Evolutionary conservation across 805 yeast species (phyloP).

Genomic region (Monosporozyma aquatica): DNA sequence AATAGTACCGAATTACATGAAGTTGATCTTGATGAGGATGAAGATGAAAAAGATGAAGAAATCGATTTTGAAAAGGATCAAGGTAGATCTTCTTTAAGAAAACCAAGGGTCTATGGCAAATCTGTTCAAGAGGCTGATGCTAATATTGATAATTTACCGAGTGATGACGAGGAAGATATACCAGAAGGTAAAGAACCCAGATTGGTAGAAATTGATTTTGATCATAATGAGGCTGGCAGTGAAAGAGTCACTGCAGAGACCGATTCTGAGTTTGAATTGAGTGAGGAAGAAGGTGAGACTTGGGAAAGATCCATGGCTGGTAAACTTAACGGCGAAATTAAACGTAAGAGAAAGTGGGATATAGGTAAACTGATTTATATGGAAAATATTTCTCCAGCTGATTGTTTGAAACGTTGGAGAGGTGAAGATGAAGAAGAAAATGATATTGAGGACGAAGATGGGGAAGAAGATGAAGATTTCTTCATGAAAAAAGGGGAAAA

Average conservation of each 20-base stretch:
- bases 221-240: conserved; percentile 25
- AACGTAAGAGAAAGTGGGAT: conserved; percentile 55
- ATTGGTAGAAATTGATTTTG: conserved; percentile 42
- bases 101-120: conserved; percentile 49
- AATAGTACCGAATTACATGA: conserved; percentile 43
- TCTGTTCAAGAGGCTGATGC: conserved; percentile 39
- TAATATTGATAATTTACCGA: conserved; percentile 37
- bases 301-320: conserved; percentile 45
- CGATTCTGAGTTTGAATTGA: conserved; percentile 43
- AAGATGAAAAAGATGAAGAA: conserved; percentile 29
- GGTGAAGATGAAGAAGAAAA: conserved; percentile 40
- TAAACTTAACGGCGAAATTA: conserved; percentile 44
- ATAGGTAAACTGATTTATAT: conserved; percentile 72
- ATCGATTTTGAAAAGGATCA: conserved; percentile 31
- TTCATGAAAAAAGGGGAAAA: conserved; percentile 46
- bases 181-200: conserved; percentile 36
- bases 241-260: conserved; percentile 39
- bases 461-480: conserved; percentile 39
- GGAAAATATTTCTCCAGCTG: conserved; percentile 66
- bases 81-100: conserved; percentile 62
- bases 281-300: conserved; percentile 29
- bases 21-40: conserved; percentile 36
- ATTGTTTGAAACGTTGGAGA: conserved; percentile 65
- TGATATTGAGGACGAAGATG: conserved; percentile 35
- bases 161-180: conserved; percentile 37